These are phyloP conservation scores for Metschnikowia hibisci DNA, from an alignment of 805 yeast genomes.

Conservation along the genomic window DNA sequence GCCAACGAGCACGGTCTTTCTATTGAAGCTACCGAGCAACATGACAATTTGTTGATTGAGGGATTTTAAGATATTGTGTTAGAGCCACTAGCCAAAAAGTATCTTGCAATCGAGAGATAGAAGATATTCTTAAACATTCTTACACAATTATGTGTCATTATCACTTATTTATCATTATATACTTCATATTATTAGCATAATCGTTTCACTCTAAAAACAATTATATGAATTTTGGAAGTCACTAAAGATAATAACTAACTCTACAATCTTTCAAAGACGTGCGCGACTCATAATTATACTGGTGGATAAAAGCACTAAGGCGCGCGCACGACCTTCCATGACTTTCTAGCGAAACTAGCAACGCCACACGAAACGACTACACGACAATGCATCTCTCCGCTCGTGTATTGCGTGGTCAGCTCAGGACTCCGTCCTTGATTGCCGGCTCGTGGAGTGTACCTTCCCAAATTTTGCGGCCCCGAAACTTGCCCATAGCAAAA, in stretches of 20 bases:
- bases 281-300: neutral
- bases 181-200: no score
- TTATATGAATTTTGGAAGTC: no score
- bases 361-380: slow-evolving; percentile 2
- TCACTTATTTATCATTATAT: no score
- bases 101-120: neutral
- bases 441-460: neutral
- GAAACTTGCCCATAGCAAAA: neutral
- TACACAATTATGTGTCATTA: no score
- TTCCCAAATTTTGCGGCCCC: neutral
- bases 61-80: slow-evolving; percentile 9
- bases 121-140: neutral
- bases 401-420: neutral
- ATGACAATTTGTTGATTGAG: slow-evolving; percentile 34
- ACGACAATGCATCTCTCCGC: slow-evolving; percentile 1
- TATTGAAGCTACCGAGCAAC: slow-evolving; percentile 45
- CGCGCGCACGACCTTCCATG: slow-evolving; percentile 16
- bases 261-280: neutral
- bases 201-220: no score
- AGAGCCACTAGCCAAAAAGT: no score
- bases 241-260: neutral
- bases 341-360: slow-evolving; percentile 2
- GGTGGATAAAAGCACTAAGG: neutral
- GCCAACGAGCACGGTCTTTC: slow-evolving; percentile 80
- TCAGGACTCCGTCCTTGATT: neutral